Base-by-base conservation (phyloP, 1,284 basidiomycete species). In the Ganoderma lingzhi region DNA sequence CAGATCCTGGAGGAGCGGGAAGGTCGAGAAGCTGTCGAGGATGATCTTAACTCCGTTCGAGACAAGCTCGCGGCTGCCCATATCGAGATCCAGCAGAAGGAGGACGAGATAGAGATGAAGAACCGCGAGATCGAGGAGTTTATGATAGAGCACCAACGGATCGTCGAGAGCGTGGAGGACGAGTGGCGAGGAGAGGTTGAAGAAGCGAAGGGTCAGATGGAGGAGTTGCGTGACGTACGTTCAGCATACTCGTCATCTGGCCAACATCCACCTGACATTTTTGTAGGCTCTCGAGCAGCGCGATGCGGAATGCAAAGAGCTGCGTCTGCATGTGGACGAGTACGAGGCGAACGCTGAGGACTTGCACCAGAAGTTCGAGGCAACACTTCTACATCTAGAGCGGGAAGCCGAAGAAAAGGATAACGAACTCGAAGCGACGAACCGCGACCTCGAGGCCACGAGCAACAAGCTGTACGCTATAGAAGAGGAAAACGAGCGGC, bases 151-250 rank as follows among this genome's bases (percentile, higher is more conserved):
- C 91, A 94, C 75, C 85, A 89, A 67, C 84, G 86, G 28, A 90
- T 92, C 62, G 85, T 94, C 5, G 86, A 87, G 32, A 85, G 86
- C 4, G 88, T 93, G 3, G 92, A 94, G 74, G 87, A 90, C 58
- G 90, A 93, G 74, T 95, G 92, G 93, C 83, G 90, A 71, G 91
- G 88, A 0, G 93, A 95, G 75, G 87, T 94, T 2, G 90, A 93
- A 65, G 92, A 93, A 71, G 86, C 88, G 0, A 84, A 88, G 69
- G 85, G 83, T 3, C 90, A 92, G 70, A 87, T 92, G 1, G 91
- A 93, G 70, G 92, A 94, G 74, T 81, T 94, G 23, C 86, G 88
- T n/a, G 93, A 94, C 78, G 93, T 93, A 76, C 70, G 87, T 83
- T 9, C 35, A 37, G 32, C 42, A 14, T 51, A 19, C 56, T 41